These are phyloP conservation scores for Xylaria sp. DNA, from an alignment of 2,329 filamentous ascomycete genomes.

Conservation along the genomic window DNA sequence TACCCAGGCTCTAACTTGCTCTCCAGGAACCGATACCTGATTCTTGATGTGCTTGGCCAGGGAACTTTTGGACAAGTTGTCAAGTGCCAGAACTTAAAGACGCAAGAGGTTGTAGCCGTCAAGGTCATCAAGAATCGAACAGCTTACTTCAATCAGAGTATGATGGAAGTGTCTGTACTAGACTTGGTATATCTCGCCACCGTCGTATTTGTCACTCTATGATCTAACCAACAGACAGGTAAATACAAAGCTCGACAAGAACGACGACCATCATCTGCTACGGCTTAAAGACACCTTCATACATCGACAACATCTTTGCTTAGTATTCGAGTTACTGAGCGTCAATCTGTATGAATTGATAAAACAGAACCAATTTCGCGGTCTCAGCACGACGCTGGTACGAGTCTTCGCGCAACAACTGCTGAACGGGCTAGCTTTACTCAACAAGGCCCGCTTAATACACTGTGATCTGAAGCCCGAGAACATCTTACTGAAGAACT, in stretches of 20 bases:
- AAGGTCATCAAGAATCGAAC: slow-evolving; percentile 99
- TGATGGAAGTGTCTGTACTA: slow-evolving; percentile 99
- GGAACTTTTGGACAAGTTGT: slow-evolving; percentile 99
- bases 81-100: slow-evolving; percentile 98
- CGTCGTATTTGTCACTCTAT: not conserved
- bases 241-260: slow-evolving; percentile 99
- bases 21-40: slow-evolving; percentile 88
- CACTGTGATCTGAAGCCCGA: slow-evolving; percentile 99
- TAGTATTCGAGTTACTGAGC: slow-evolving; percentile 95
- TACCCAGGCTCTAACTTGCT: slow-evolving; percentile 31
- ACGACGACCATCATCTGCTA: slow-evolving; percentile 95
- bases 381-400: slow-evolving; percentile 94
- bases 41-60: slow-evolving; percentile 95
- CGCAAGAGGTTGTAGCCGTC: slow-evolving; percentile 96
- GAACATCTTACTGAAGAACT: slow-evolving; percentile 96
- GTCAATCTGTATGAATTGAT: slow-evolving; percentile 99
- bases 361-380: slow-evolving; percentile 99
- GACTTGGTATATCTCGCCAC: slow-evolving; percentile 74
- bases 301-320: slow-evolving; percentile 93
- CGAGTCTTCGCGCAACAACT: slow-evolving; percentile 97
- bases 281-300: slow-evolving; percentile 98
- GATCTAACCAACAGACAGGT: slow-evolving; percentile 65
- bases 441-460: slow-evolving; percentile 96
- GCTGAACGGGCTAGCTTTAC: slow-evolving; percentile 86
- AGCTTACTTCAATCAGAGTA: slow-evolving; percentile 99